Base-by-base conservation (phyloP, 2,329 filamentous ascomycete species). In the Fusarium hainanense region DNA sequence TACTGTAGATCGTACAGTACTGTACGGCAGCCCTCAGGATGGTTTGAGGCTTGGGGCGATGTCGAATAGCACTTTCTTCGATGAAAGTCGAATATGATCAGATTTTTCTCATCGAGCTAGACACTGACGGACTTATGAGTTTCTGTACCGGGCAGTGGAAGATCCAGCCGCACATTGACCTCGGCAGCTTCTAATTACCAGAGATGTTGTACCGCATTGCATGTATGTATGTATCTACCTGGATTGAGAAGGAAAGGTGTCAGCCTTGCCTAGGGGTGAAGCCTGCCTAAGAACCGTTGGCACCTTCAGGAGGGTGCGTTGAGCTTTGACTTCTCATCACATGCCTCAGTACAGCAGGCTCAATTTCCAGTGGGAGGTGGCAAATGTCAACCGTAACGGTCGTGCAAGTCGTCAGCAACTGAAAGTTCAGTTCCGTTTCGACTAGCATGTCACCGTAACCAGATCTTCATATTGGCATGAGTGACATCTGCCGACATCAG, bases 281-380 rank as follows among this genome's bases (percentile, higher is more conserved):
- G 13, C 32, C 59, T 71, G 64, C 42, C 37, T 28, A 55, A 25
- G 65, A 58, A 69, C 52, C 21, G 44, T 59, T 52, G 46, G 51
- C 42, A 18, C 44, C 20, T 44, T 20, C 37, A 34, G 54, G 23
- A 44, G 44, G 50, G 52, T 40, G 27, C 27, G 27, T 58, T 49
- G 25, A 48, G 43, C 27, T 40, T 54, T 23, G 37, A 32, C 43
- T 32, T 63, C 41, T 43, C 52, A 40, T 62, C 68, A 69, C 64
- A 70, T 69, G 68, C 55, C 55, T 32, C 34, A 50, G 21, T 20
- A 13, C 34, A 21, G 20, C 13, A 13, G 21, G 27, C n/a, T 25
- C 46, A 21, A 65, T 42, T 23, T 8, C n/a, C 23, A 51, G 23
- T 16, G 30, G 27, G 20, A 30, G 34, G 64, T 70, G 68, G 68